phyloP scores from a whole-genome alignment of 2,329 filamentous ascomycete species.

The Colletotrichum spaethianum region DNA sequence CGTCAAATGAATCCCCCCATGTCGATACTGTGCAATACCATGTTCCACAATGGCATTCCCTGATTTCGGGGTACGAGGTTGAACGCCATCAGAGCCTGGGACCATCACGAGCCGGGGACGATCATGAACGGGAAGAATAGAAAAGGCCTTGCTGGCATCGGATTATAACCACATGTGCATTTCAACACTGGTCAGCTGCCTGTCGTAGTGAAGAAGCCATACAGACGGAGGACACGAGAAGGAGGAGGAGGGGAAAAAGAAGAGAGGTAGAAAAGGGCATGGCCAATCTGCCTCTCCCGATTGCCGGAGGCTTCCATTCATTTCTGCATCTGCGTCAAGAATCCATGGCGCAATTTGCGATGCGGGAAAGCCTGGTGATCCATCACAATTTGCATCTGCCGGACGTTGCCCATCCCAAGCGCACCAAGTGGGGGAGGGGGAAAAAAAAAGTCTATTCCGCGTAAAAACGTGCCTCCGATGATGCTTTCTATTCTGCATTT shows the following conservation, averaged over 20 bases:
- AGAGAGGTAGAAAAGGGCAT: background rate
- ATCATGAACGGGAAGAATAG: too few relatives aligned
- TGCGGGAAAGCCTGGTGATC: background rate
- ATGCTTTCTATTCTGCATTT: background rate
- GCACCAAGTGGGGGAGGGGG: background rate
- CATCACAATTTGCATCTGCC: background rate
- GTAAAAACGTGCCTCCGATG: background rate
- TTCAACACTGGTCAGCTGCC: background rate
- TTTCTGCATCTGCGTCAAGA: conserved; percentile 1
- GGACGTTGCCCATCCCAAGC: background rate
- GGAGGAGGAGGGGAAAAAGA: background rate
- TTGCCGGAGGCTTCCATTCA: background rate
- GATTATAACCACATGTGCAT: background rate
- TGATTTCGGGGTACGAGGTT: background rate
- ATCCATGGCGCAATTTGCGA: background rate
- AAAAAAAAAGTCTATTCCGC: background rate
- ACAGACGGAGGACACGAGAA: background rate
- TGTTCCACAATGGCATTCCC: background rate
- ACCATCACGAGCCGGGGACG: too few relatives aligned
- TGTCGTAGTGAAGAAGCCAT: too few relatives aligned
- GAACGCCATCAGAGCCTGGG: background rate
- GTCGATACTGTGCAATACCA: background rate
- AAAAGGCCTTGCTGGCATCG: too few relatives aligned
- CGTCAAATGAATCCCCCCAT: background rate
- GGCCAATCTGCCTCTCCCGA: background rate